Evolutionary conservation across 2,329 filamentous ascomycete species (phyloP), one percentile per base, ranked within the genome.

Genomic region (Polytolypa hystricis): DNA sequence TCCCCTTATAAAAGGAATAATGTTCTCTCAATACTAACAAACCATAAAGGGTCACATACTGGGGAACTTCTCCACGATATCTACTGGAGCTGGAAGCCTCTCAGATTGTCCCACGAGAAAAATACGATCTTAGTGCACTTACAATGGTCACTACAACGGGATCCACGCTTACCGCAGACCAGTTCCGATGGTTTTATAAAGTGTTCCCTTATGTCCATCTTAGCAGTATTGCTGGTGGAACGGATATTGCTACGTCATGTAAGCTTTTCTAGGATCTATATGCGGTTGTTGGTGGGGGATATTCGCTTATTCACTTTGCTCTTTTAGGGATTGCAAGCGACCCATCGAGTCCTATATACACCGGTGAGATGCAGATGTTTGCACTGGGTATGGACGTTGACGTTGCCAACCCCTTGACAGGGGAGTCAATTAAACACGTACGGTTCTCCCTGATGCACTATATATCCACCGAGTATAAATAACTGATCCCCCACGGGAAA

Each of bases 331-430:
- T 64, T 40, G 61, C 61, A n/a, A 58, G 55, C 19, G 61, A 66
- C 40, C 62, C 62, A 0, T 55, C 56, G 5, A 60, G 60, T 5
- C 60, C 61, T 0, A 50, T 69, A 1, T 57, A 65, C 40, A 52
- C 59, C 0, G 65, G 65, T 18, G 64, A 68, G 42, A 65, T 66
- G 47, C 62, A 66, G 39, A 54, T 66, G 26, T 57, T 58, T 31
- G 61, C 58, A 7, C 51, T 69, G 8, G 66, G 66, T 3, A 61
- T 64, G 50, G 61, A 62, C 35, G 62, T 68, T n/a, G 64, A 68
- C 42, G 56, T 69, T 32, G 54, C 58, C 2, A 56, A 67, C 44
- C 49, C 60, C 2, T 47, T 47, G 2, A 58, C 56, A 2, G 62
- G 59, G 12, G 47, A 54, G 7, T 55, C 53, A 2, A 55, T 62